Evolutionary conservation across 2,329 filamentous ascomycete species (phyloP).

Genomic region (Colletotrichum chlorophyti): DNA sequence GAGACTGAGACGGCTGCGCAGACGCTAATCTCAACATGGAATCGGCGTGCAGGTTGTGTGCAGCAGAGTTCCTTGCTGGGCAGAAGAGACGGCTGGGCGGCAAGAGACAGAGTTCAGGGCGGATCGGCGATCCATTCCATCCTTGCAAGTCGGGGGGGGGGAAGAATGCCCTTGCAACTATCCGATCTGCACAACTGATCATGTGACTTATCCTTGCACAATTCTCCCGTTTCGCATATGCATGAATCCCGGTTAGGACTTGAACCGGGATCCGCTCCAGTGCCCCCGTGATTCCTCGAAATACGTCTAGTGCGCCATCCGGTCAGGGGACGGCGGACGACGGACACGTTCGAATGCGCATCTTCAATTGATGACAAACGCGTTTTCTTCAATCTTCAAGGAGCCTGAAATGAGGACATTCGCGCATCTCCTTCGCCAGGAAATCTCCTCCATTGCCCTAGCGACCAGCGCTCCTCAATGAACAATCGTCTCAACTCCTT

Average conservation of each 20-base stretch:
- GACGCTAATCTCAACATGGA: not conserved
- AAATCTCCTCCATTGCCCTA: too few relatives aligned
- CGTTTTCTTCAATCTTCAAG: not conserved
- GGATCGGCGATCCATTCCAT: too few relatives aligned
- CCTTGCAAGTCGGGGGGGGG: not conserved
- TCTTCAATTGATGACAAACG: slow-evolving; percentile 15
- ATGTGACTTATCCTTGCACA: too few relatives aligned
- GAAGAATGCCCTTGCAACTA: slow-evolving; percentile 1
- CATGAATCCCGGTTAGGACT: slow-evolving; percentile 1
- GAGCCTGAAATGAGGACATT: not conserved
- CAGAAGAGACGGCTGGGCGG: too few relatives aligned
- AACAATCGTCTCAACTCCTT: not conserved
- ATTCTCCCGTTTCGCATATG: slow-evolving; percentile 2
- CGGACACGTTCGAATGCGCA: too few relatives aligned
- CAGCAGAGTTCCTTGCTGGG: too few relatives aligned
- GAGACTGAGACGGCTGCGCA: not conserved
- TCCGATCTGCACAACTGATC: not conserved
- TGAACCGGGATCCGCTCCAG: not conserved
- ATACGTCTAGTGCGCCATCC: not conserved
- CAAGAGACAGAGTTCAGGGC: too few relatives aligned
- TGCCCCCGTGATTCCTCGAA: slow-evolving; percentile 17
- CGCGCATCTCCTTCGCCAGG: not conserved
- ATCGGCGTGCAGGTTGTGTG: not conserved
- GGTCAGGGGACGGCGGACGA: not conserved
- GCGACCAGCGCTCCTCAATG: not conserved